Base-by-base conservation (phyloP, 441 rosid species). In the Mallotus japonicus region DNA sequence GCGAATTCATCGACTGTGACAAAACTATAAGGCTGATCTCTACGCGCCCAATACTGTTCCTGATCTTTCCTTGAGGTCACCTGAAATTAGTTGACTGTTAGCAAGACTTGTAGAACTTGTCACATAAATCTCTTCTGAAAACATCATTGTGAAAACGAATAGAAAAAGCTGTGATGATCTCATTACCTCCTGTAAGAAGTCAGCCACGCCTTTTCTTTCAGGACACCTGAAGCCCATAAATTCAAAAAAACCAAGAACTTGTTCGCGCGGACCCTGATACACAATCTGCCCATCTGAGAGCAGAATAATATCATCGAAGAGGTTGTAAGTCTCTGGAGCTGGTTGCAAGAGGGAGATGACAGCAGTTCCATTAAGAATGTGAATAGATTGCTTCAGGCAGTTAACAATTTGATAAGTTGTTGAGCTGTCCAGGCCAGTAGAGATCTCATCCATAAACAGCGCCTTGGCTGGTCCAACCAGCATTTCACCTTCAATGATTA, bases 61-160 rank as follows among this genome's bases (percentile, higher is more conserved):
- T 94, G 99, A 82, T 94, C 99, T 81, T 92, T 94, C 83, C 60
- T 85, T 8, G 99, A 94, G 32, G 99, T 94, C 77, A 94, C 98
- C 98, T 93, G 84, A 65, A 84, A 65, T 19, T 8, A 65, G 65
- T 62, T 60, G 67, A 89, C 89, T 77, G 11, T 34, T 34, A 34
- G 40, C 40, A 34, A 34, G 40, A 34, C 22, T 87, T 83, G 88
- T 84, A 85, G 68, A 81, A 76, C 83, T 88, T 89, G 70, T 88
- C 85, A 24, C 83, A 85, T 1, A 85, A 86, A 79, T 3, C 10
- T 24, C 40, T 60, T 32, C 15, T 16, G 16, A 8, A 28, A 28
- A 44, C 47, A 7, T 6, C 11, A 44, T 44, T 44, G 10, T 44
- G 47, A 44, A 44, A 44, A 44, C 11, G 47, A 44, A 44, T 44